Conservation (phyloP, 495 filamentous ascomycete species). For the Neurospora sp. region DNA sequence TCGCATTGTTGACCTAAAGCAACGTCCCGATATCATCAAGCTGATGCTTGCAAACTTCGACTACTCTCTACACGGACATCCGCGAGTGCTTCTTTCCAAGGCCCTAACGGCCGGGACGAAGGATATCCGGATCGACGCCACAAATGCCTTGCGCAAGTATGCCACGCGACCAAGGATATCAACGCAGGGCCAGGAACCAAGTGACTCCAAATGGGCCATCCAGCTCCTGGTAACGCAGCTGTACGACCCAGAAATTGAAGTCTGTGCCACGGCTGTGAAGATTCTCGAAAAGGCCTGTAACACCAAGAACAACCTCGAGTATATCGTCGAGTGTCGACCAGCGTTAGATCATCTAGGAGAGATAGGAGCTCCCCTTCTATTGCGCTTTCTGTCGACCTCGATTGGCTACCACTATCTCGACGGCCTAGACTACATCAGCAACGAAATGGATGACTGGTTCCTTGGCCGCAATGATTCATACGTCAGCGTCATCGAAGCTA, state of each 20-base stretch:
- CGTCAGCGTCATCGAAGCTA: slow-evolving; percentile 89
- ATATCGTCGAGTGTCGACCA: slow-evolving; percentile 92
- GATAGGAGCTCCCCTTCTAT: slow-evolving; percentile 85
- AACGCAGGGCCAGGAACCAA: slow-evolving; percentile 26
- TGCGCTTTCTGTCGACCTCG: slow-evolving; percentile 89
- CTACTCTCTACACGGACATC: slow-evolving; percentile 75
- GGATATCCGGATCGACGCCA: slow-evolving; percentile 79
- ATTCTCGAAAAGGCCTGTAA: slow-evolving; percentile 98
- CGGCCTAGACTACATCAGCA: slow-evolving; percentile 93
- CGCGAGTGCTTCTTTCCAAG: slow-evolving; percentile 85
- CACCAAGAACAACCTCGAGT: slow-evolving; percentile 76
- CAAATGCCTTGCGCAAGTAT: slow-evolving; percentile 75
- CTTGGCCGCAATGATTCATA: slow-evolving; percentile 90
- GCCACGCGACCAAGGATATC: slow-evolving; percentile 42
- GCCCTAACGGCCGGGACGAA: slow-evolving; percentile 86
- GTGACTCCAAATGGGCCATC: slow-evolving; percentile 82
- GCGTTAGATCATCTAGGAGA: slow-evolving; percentile 92
- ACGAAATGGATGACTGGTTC: slow-evolving; percentile 99
- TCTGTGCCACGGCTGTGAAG: slow-evolving; percentile 90
- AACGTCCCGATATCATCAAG: slow-evolving; percentile 83
- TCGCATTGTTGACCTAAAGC: slow-evolving; percentile 84
- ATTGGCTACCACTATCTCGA: slow-evolving; percentile 97
- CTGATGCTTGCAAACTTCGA: slow-evolving; percentile 83
- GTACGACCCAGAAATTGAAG: slow-evolving; percentile 93
- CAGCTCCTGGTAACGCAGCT: slow-evolving; percentile 91